Percentiles rank a stretch among this genome's conserved stretches.
phyloP scores from a whole-genome alignment of 768 basidiomycete species.

The Suillus paluster region DNA sequence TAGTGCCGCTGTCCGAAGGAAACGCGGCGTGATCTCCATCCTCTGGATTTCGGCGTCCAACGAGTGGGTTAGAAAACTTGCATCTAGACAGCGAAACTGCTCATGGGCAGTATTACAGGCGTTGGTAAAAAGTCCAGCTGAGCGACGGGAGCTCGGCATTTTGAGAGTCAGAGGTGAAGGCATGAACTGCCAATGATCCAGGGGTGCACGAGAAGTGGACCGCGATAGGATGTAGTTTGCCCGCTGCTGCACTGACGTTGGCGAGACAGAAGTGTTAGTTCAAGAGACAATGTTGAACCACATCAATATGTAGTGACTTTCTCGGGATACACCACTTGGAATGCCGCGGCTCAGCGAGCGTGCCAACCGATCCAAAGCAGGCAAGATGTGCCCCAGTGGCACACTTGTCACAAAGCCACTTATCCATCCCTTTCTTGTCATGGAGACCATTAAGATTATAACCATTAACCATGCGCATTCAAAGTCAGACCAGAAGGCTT shows the following conservation, averaged over 20 bases:
- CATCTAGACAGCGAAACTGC: neutral
- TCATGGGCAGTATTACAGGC: neutral
- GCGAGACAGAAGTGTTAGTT: neutral
- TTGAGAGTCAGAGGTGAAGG: neutral
- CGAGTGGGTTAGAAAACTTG: neutral
- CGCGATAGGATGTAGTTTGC: neutral
- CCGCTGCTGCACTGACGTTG: neutral
- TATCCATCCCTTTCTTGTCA: neutral
- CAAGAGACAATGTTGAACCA: constrained; percentile 6
- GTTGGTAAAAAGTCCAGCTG: neutral
- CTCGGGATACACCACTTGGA: constrained; percentile 8
- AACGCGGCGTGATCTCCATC: neutral
- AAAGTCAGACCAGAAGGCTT: neutral
- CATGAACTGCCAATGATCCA: neutral
- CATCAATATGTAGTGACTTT: constrained; percentile 3
- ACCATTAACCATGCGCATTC: neutral
- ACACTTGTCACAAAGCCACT: neutral
- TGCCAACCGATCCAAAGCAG: constrained; percentile 6
- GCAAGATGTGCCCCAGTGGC: constrained; percentile 1
- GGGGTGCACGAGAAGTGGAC: neutral
- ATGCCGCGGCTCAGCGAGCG: neutral
- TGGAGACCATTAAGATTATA: neutral
- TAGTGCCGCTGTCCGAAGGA: neutral
- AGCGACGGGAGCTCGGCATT: neutral
- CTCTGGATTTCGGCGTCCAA: neutral